Percentiles rank a stretch among this genome's conserved stretches.
Conservation (phyloP, 1,284 basidiomycete species). For the Chondrostereum purpureum region DNA sequence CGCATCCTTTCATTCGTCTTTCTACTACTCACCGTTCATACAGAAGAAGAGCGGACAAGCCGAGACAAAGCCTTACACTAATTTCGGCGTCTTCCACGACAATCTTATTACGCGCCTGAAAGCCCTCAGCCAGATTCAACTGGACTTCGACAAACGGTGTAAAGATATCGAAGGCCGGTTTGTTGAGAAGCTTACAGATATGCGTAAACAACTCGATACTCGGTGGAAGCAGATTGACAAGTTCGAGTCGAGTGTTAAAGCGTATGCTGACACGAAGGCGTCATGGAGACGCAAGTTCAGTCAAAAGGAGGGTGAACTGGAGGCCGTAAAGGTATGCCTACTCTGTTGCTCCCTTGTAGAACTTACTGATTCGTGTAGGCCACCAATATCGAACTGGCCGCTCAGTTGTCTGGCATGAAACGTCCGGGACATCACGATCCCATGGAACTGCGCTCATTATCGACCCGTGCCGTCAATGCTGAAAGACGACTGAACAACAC, state of each 20-base stretch:
- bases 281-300: slow-evolving; percentile 82
- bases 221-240: slow-evolving; percentile 92
- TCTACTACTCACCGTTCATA: slow-evolving; percentile 3
- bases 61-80: slow-evolving; percentile 87
- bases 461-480: slow-evolving; percentile 68
- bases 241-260: slow-evolving; percentile 85
- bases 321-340: slow-evolving; percentile 65
- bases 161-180: slow-evolving; percentile 77
- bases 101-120: slow-evolving; percentile 87
- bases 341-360: neutral
- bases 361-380: slow-evolving; percentile 32
- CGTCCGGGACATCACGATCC: slow-evolving; percentile 62
- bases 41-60: slow-evolving; percentile 68
- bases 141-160: slow-evolving; percentile 80
- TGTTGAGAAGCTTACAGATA: slow-evolving; percentile 65
- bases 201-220: slow-evolving; percentile 83
- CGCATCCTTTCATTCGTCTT: slow-evolving; percentile 15
- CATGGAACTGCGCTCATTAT: slow-evolving; percentile 66
- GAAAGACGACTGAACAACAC: slow-evolving; percentile 79
- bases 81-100: slow-evolving; percentile 93
- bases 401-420: slow-evolving; percentile 65
- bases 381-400: slow-evolving; percentile 70
- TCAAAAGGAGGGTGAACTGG: slow-evolving; percentile 84
- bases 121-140: slow-evolving; percentile 74
- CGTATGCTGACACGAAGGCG: slow-evolving; percentile 77